Evolutionary conservation across 2,329 filamentous ascomycete genomes (phyloP).

Genomic region (Pseudogymnoascus sp.): DNA sequence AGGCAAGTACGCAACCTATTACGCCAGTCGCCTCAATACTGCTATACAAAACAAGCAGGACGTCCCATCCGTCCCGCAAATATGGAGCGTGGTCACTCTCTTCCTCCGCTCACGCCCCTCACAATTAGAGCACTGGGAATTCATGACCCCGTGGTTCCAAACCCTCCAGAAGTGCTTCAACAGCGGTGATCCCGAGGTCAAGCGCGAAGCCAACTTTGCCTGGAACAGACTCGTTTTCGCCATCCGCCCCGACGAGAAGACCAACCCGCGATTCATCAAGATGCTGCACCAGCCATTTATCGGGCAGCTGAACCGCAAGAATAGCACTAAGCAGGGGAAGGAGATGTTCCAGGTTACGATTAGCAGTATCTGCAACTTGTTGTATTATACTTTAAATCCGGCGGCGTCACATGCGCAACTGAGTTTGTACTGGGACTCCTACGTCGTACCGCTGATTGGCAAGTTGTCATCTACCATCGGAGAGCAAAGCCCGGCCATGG

Average conservation of each 20-base stretch:
- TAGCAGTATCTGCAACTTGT: slow-evolving; percentile 67
- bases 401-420: slow-evolving; percentile 55
- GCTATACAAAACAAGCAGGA: slow-evolving; percentile 60
- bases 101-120: slow-evolving; percentile 57
- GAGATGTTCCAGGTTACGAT: slow-evolving; percentile 51
- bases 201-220: slow-evolving; percentile 69
- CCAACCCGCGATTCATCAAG: slow-evolving; percentile 45
- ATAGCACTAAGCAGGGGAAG: slow-evolving; percentile 46
- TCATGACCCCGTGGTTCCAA: slow-evolving; percentile 65
- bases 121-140: slow-evolving; percentile 59
- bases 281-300: slow-evolving; percentile 61
- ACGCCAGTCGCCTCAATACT: slow-evolving; percentile 55
- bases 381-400: slow-evolving; percentile 77
- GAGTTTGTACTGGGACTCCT: slow-evolving; percentile 71
- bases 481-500: slow-evolving; percentile 21
- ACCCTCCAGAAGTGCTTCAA: slow-evolving; percentile 82
- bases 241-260: slow-evolving; percentile 54
- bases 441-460: slow-evolving; percentile 56
- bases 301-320: slow-evolving; percentile 60
- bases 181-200: slow-evolving; percentile 60
- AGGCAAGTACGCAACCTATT: slow-evolving; percentile 57
- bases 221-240: slow-evolving; percentile 81
- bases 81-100: slow-evolving; percentile 79
- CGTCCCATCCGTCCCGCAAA: slow-evolving; percentile 65
- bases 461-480: slow-evolving; percentile 37